Evolutionary conservation across 2,329 filamentous ascomycete species (phyloP).

Genomic region (Aspergillus costaricaensis): DNA sequence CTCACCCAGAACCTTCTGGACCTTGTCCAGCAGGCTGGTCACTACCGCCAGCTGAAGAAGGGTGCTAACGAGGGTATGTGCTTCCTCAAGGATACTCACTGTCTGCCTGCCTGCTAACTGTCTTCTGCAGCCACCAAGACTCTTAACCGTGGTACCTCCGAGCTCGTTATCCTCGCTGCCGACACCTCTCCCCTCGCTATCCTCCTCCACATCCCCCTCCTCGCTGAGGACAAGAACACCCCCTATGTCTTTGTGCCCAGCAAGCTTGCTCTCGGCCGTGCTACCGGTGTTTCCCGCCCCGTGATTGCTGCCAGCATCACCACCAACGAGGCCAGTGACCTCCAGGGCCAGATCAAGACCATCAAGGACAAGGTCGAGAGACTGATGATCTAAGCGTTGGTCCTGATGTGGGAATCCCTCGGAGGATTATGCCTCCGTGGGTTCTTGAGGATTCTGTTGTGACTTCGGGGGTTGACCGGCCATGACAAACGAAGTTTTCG

Average conservation of each 20-base stretch:
- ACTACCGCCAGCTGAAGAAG: constrained; percentile 76
- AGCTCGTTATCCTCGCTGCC: constrained; percentile 85
- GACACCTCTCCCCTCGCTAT: constrained; percentile 88
- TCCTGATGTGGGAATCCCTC: neutral
- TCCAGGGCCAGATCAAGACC: constrained; percentile 81
- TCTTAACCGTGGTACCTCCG: constrained; percentile 84
- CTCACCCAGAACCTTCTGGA: constrained; percentile 82
- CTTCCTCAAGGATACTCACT: constrained; percentile 10
- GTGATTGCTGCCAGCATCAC: constrained; percentile 90
- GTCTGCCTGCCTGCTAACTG: constrained; percentile 6
- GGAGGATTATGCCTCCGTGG: neutral
- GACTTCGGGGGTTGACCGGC: neutral
- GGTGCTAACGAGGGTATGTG: constrained; percentile 72
- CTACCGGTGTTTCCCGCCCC: constrained; percentile 82
- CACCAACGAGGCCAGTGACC: constrained; percentile 85
- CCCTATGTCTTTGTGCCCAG: constrained; percentile 71
- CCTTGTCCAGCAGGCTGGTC: constrained; percentile 69
- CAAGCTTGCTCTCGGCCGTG: constrained; percentile 84
- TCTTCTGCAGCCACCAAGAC: constrained; percentile 69
- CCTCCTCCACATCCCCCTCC: constrained; percentile 82
- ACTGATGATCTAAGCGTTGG: constrained; percentile 73
- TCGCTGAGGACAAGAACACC: constrained; percentile 77
- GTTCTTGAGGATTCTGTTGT: neutral
- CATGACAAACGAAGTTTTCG: neutral
- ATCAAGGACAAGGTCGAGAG: constrained; percentile 96